A percentile compares a stretch with the other conserved stretches of the same genome.
Conservation (phyloP, 306 rosid species). For the Crataegus laevigata region DNA sequence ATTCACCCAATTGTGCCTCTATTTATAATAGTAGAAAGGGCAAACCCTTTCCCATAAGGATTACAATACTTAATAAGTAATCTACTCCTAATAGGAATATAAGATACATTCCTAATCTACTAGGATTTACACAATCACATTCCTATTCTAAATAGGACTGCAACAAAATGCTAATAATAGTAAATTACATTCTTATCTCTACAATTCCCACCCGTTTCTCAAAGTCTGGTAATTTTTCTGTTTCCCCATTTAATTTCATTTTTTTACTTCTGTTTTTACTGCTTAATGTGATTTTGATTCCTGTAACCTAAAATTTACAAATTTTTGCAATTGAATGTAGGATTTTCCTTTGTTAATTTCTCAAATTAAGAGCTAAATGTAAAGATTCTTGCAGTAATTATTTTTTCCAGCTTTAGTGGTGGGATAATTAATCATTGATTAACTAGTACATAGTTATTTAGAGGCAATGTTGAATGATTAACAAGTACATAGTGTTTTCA, state of each 20-base stretch:
- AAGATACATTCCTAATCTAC: too few relatives aligned
- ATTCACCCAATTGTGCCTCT: too few relatives aligned
- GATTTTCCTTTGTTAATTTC: neutral
- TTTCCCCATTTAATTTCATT: neutral
- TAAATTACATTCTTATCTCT: too few relatives aligned
- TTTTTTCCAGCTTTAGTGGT: neutral
- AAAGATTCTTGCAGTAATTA: neutral
- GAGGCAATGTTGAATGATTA: neutral
- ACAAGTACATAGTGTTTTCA: too few relatives aligned
- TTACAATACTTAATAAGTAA: too few relatives aligned
- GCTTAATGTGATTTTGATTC: neutral
- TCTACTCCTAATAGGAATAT: too few relatives aligned
- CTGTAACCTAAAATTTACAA: neutral
- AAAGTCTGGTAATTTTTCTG: constrained; percentile 41
- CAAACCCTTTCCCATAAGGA: too few relatives aligned
- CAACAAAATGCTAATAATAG: too few relatives aligned
- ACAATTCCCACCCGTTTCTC: constrained; percentile 29
- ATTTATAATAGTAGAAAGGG: too few relatives aligned
- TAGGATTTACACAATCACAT: too few relatives aligned
- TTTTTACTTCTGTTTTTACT: neutral
- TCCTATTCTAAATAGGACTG: too few relatives aligned
- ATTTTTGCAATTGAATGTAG: neutral
- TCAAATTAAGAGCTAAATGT: neutral
- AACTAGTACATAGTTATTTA: neutral
- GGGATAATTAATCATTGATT: neutral